A percentile compares a stretch with the other conserved stretches of the same genome.
These are phyloP conservation scores for Lentinula sp. DNA, from an alignment of 768 basidiomycete genomes.

Conservation along the genomic window DNA sequence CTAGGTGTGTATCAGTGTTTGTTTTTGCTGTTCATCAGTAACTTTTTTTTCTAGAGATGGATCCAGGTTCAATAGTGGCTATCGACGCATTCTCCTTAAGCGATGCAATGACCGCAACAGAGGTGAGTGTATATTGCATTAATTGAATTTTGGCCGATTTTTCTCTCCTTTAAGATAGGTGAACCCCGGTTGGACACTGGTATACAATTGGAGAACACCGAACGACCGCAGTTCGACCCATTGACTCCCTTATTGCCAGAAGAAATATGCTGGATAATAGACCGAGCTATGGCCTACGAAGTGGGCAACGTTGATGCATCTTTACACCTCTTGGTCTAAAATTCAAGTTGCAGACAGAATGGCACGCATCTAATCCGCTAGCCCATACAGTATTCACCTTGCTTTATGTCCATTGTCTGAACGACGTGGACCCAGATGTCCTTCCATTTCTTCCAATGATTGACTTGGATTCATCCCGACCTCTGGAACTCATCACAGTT, in stretches of 20 bases:
- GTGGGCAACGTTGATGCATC: constrained; percentile 30
- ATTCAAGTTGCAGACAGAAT: constrained; percentile 60
- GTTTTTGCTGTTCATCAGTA: constrained; percentile 5
- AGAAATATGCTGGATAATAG: constrained; percentile 87
- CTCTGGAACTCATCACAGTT: constrained; percentile 56
- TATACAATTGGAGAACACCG: constrained; percentile 36
- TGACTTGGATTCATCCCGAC: constrained; percentile 38
- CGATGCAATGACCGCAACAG: constrained; percentile 93
- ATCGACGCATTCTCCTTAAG: constrained; percentile 67
- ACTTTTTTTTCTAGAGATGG: constrained; percentile 41
- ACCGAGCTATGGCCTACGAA: constrained; percentile 73
- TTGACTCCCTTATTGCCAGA: constrained; percentile 58
- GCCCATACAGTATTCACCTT: constrained; percentile 82
- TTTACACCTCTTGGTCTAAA: constrained; percentile 7
- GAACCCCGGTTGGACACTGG: constrained; percentile 90
- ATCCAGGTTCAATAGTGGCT: constrained; percentile 54
- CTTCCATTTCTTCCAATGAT: constrained; percentile 20
- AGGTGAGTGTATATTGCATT: constrained; percentile 38
- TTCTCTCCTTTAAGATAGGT: constrained; percentile 55
- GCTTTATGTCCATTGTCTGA: constrained; percentile 62
- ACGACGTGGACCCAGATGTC: constrained; percentile 54
- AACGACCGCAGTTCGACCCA: constrained; percentile 55
- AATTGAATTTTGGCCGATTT: constrained; percentile 2
- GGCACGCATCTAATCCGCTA: constrained; percentile 82
- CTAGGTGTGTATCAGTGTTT: constrained; percentile 39